Conservation (phyloP, 176 grass and related monocot species). For the Dactylis glomerata region DNA sequence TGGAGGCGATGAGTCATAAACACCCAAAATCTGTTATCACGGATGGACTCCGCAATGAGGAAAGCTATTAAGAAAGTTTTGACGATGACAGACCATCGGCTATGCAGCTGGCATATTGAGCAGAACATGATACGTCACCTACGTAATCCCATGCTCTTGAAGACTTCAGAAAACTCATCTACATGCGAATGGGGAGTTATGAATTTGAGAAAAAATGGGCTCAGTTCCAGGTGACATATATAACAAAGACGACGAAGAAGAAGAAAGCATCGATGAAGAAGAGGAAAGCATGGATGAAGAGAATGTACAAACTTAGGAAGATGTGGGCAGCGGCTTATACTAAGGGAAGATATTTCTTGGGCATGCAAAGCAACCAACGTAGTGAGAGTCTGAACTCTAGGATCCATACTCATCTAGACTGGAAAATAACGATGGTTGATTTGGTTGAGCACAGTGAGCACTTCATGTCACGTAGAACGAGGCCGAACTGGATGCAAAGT, state of each 20-base stretch:
- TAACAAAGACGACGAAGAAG: too few relatives aligned
- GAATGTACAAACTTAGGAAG: conserved; percentile 19
- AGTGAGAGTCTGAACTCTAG: conserved; percentile 17
- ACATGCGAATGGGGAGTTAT: neutral
- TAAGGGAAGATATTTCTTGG: conserved; percentile 21
- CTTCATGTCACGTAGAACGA: conserved; percentile 23
- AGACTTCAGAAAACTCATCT: neutral
- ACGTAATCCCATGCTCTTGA: neutral
- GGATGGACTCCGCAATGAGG: neutral
- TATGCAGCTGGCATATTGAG: neutral
- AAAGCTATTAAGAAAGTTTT: neutral
- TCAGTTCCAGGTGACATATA: neutral
- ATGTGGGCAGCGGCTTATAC: conserved; percentile 16
- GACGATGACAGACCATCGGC: neutral
- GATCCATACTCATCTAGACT: conserved; percentile 10
- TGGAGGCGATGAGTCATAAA: neutral
- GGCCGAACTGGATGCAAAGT: conserved; percentile 3
- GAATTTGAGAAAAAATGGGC: neutral
- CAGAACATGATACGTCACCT: neutral
- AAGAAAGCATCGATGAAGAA: too few relatives aligned
- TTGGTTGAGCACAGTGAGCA: conserved; percentile 26
- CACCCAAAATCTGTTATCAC: neutral
- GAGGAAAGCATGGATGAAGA: neutral
- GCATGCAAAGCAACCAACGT: conserved; percentile 17
- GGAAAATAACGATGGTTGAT: conserved; percentile 19